Conservation (phyloP, 306 rosid genomes). For the Sicyos edulis region DNA sequence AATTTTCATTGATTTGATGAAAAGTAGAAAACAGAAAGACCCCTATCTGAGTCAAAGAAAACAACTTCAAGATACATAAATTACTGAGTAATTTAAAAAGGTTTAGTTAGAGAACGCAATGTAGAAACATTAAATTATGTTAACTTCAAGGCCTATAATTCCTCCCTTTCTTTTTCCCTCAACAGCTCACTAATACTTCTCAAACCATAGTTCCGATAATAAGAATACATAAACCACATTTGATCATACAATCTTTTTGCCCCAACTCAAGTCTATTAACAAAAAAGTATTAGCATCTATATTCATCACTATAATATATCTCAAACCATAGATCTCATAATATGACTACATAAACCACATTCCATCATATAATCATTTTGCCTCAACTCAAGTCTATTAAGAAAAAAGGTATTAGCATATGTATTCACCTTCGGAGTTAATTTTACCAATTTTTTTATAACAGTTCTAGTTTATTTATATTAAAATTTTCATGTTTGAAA, state of each 20-base stretch:
- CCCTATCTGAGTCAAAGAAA: background rate
- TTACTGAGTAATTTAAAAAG: background rate
- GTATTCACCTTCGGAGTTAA: background rate
- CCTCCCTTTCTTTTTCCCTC: conserved; percentile 1
- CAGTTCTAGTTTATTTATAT: background rate
- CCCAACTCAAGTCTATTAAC: background rate
- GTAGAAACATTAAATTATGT: background rate
- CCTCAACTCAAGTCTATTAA: conserved; percentile 3
- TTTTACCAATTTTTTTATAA: background rate
- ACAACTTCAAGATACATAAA: background rate
- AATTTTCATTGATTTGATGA: conserved; percentile 1
- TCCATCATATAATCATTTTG: background rate
- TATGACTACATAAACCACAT: background rate
- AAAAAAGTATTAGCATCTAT: background rate
- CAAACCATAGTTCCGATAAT: background rate
- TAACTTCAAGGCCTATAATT: background rate
- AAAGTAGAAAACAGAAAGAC: background rate
- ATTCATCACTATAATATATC: background rate
- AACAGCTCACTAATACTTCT: background rate
- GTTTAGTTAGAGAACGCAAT: background rate
- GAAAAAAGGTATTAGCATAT: background rate
- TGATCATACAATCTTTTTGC: background rate
- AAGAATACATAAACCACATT: background rate
- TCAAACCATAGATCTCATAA: background rate
- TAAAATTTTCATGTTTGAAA: background rate